Evolutionary conservation across 2,329 filamentous ascomycete genomes (phyloP).

Genomic region (Cladosporium sp.): DNA sequence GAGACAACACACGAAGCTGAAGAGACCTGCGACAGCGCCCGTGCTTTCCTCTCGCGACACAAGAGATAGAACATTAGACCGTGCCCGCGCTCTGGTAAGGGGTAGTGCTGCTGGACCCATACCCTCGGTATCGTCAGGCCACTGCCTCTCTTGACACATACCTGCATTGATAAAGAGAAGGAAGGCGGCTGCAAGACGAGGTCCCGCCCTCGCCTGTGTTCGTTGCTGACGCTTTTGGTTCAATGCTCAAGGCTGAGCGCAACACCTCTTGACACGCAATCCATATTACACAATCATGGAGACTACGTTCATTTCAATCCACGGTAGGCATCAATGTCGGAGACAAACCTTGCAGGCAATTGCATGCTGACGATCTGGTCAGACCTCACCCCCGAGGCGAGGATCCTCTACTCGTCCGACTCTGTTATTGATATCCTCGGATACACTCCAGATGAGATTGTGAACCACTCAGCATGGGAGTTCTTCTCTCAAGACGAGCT

Average conservation of each 20-base stretch:
- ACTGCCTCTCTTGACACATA: background rate
- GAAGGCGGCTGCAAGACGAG: background rate
- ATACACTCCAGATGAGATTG: slow-evolving; percentile 70
- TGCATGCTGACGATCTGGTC: background rate
- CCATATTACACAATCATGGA: slow-evolving; percentile 22
- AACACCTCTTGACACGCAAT: background rate
- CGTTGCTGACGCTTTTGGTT: background rate
- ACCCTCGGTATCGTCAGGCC: background rate
- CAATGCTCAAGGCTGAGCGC: background rate
- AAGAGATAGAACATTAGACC: slow-evolving; percentile 1
- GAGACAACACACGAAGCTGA: background rate
- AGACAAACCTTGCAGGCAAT: background rate
- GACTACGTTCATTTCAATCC: slow-evolving; percentile 80
- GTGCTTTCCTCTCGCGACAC: background rate
- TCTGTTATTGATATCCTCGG: slow-evolving; percentile 80
- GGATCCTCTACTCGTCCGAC: slow-evolving; percentile 77
- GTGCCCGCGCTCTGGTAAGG: background rate
- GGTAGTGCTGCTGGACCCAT: background rate
- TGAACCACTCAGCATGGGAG: slow-evolving; percentile 73
- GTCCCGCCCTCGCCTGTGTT: background rate
- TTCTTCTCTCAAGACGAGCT: slow-evolving; percentile 83
- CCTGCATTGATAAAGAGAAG: background rate
- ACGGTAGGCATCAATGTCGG: slow-evolving; percentile 54
- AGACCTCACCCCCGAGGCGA: slow-evolving; percentile 73
- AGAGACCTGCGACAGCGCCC: background rate